Evolutionary conservation across 768 basidiomycete genomes (phyloP), one percentile per base, ranked within the genome.

Genomic region (Calocybe indica): DNA sequence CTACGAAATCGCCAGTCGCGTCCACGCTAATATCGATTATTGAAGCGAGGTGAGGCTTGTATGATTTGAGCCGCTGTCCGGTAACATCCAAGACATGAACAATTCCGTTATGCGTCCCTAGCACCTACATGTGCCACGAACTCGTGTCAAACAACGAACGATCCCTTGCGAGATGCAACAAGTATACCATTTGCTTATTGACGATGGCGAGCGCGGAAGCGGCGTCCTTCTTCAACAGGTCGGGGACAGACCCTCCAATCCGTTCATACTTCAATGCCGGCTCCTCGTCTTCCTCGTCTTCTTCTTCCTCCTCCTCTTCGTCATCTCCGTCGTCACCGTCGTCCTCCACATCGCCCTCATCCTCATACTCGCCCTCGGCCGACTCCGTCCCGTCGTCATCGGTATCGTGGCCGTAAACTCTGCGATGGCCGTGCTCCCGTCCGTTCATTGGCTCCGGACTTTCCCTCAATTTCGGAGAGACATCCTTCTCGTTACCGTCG

Each of bases 71-170:
- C 38, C 87, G 81, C 47, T 82, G 78, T 4, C 94, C 95, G 28
- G 79, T 67, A 36, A 88, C 73, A 59, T 85, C 85, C 10, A 96
- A 72, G 13, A 96, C 75, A 60, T 96, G 89, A 3, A 97, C 81
- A 52, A 93, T 83, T n/a, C 95, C 95, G 43, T 78, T 80, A 62
- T 97, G 94, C 1, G 95, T 96, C 14, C 94, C 95, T 34, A 98
- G 65, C 22, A 85, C 90, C 93, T 98, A 56, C 50, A 51, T 6
- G 32, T 22, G 22, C 22, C 22, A 4, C 22, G 22, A 22, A 30
- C 29, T n/a, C 32, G 37, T 38, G 14, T 44, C 58, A 40, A 57
- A 49, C 41, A 14, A n/a, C 35, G 43, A 32, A 35, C 38, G 14
- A 37, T 45, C 28, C 43, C 12, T 5, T 15, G 7, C 33, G 42